Base-by-base conservation (phyloP, 371 early-diverging fungal species). In the Vairimorpha ceranae region DNA sequence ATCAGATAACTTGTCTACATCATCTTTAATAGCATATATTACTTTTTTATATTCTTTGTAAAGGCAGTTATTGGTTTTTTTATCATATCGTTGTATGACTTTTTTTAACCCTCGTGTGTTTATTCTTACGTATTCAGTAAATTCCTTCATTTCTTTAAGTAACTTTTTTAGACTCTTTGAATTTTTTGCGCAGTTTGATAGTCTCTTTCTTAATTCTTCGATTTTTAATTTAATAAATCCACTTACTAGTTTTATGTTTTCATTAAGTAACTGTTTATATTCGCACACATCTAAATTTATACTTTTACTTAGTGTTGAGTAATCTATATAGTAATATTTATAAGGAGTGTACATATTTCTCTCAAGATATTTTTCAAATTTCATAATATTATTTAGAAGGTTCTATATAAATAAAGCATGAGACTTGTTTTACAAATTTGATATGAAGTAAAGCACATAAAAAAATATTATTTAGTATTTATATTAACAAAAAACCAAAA, bases 81-180 rank as follows among this genome's bases (percentile, higher is more conserved):
- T 91, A 81, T 95, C 95, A 81, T 93, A 93, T 84, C 94, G 94
- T 83, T 93, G 94, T 76, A 95, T 87, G 65, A 94, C 91, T 81
- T 93, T 95, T 67, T 93, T 85, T 73, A 95, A 93, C 8, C 93
- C 97, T 1, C 93, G 88, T 79, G 92, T 92, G 83, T 96, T 96
- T 73, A 94, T 85, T 27, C 94, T 88, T 2, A 92, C 89, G 82
- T 89, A 95, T 81, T 89, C 90, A 17, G 92, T 88, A 56, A 94
- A 87, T 70, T 91, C 90, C 75, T 89, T 90, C 69, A 92, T 88
- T 76, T 94, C 93, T 21, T 75, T 70, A 21, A 2, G 27, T 32
- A 48, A 33, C 48, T 36, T 3, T 35, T 14, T 33, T 15, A 21
- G 51, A n/a, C 14, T 46, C 27, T 48, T 70, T 70, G 32, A 59